Evolutionary conservation across 2,329 filamentous ascomycete genomes (phyloP), one percentile per base, ranked within the genome.

Genomic region (Thelonectria olida): DNA sequence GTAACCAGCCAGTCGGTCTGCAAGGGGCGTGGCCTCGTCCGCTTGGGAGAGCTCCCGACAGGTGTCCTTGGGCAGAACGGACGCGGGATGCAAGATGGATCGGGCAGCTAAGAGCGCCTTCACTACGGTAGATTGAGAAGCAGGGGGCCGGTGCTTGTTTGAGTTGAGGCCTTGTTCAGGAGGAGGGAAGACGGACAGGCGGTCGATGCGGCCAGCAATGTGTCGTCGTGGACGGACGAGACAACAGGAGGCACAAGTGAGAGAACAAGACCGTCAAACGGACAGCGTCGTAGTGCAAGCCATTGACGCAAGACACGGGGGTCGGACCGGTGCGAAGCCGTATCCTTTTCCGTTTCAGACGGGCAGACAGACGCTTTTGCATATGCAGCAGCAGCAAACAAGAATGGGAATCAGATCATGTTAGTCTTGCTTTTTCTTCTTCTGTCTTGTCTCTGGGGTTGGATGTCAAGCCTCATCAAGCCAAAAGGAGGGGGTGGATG

Each of bases 51-150:
- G 19, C 47, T 12, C 41, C 50, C 36, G 36, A 17, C 23, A 28
- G 50, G 38, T 19, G 4, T 39, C 36, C 13, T 39, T 17, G 36
- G 36, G 9, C 8, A 7, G n/a, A 39, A 19, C 7, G 36, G 36
- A 39, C 36, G 36, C 17, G 36, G 22, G 49, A 48, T 53, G 56
- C 56, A 47, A 48, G 56, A 58, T 58, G 28, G 49, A 58, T 58
- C 56, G 56, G 56, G 41, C 42, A 58, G 56, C 56, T 38, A 58
- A 12, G 7, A 31, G 28, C 28, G 13, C 36, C 36, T 48, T 34
- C n/a, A n/a, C n/a, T n/a, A n/a, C n/a, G n/a, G n/a, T n/a, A 58
- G 36, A 58, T 53, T 58, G 12, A 13, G 9, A 42, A 22, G 38
- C 54, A 57, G 54, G 54, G 54, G 54, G n/a, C 13, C 39, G 28